Evolutionary conservation across 2,329 filamentous ascomycete species (phyloP), one percentile per base, ranked within the genome.

Genomic region (Aspergillus felis): DNA sequence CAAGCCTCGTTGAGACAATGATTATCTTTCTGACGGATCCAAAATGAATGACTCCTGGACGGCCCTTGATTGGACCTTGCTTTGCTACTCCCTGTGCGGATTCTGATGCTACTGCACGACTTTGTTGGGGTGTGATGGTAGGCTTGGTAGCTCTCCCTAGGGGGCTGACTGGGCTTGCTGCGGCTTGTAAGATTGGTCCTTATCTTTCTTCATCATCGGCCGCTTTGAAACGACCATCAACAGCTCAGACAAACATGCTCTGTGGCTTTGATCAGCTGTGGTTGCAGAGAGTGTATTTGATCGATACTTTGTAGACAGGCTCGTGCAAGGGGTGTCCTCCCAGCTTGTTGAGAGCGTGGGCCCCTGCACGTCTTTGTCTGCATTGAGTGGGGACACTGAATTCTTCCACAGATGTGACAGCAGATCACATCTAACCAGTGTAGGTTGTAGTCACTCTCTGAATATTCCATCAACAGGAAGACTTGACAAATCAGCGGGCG

Each of bases 291-390:
- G n/a, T 29, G n/a, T 29, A 28, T 20, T 20, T 35, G 3, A 10
- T 51, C 49, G 6, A 7, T n/a, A 32, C 24, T 12, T 20, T 20
- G 8, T 51, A 12, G 49, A 50, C 14, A 25, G 14, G 24, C 51
- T 41, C 51, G 57, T 56, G 63, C 60, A 65, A 65, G 63, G 58
- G 61, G 59, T 28, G 38, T 27, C n/a, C 55, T 56, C 52, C 38
- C 49, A 56, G 44, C 38, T 71, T 67, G 67, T 66, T 61, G 48
- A 66, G 63, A 67, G 68, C 71, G 66, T 73, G 68, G 68, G 68
- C 66, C 68, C 62, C 68, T 73, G 69, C 68, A 68, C 63, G 64
- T 67, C 55, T 50, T 62, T 63, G 65, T 62, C 57, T 65, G 64
- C 61, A 63, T 63, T 56, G 41, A 67, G 67, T 71, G 66, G 68